Percentiles rank a stretch among this genome's conserved stretches.
Conservation (phyloP, 345 rosid genomes). For the Linum trigynum region DNA sequence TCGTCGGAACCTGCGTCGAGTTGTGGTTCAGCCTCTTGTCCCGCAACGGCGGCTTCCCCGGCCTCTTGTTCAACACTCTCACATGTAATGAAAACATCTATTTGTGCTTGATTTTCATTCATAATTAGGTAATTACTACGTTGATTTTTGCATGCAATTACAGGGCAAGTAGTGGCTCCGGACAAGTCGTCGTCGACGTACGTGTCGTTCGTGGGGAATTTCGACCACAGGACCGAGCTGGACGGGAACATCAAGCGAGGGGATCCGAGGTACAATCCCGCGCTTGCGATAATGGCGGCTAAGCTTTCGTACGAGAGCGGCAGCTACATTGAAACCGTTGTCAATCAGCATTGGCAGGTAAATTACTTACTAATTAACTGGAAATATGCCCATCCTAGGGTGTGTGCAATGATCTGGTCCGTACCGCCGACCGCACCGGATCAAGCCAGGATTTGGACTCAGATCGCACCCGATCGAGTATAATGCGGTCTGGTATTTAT, state of each 20-base stretch:
- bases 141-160: neutral
- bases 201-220: constrained; percentile 7
- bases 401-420: no score
- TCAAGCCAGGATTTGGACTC: no score
- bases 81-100: neutral
- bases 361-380: no score
- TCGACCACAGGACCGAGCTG: constrained; percentile 4
- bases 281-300: constrained; percentile 10
- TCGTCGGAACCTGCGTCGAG: constrained; percentile 11
- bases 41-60: constrained; percentile 3
- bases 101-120: no score
- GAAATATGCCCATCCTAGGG: no score
- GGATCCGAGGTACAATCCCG: neutral
- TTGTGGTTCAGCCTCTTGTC: constrained; percentile 6
- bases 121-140: no score
- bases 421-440: no score
- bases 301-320: constrained; percentile 11
- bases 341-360: constrained; percentile 11
- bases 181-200: constrained; percentile 7
- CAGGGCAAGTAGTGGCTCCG: constrained; percentile 1
- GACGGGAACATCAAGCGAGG: constrained; percentile 1
- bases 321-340: constrained; percentile 1
- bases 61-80: neutral
- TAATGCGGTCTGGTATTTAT: no score
- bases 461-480: no score